These are phyloP conservation scores for Blastobotrys arbuscula DNA, from an alignment of 1,139 yeast species.

Conservation along the genomic window DNA sequence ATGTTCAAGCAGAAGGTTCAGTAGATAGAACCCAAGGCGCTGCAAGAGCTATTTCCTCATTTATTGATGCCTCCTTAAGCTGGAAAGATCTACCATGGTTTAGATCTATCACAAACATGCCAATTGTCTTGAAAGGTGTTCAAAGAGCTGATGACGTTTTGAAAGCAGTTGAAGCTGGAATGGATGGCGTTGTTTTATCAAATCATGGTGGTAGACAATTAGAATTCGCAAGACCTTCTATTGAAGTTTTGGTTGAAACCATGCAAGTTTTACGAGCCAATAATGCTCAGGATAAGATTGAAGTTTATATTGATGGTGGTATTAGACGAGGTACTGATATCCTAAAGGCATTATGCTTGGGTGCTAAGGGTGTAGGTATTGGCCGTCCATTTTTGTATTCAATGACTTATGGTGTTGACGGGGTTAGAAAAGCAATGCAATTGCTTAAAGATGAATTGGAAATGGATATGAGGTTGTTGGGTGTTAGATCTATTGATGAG, in stretches of 20 bases:
- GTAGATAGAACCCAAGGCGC: constrained; percentile 77
- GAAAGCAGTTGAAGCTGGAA: constrained; percentile 55
- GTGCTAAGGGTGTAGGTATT: constrained; percentile 73
- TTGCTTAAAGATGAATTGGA: constrained; percentile 73
- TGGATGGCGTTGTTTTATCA: constrained; percentile 62
- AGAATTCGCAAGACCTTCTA: constrained; percentile 62
- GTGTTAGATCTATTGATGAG: constrained; percentile 62
- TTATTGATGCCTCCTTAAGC: constrained; percentile 72
- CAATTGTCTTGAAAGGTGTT: constrained; percentile 63
- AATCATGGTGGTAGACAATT: constrained; percentile 80
- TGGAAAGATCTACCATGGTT: constrained; percentile 65
- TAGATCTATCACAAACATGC: constrained; percentile 52
- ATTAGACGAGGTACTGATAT: constrained; percentile 69
- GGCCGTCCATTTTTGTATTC: constrained; percentile 76
- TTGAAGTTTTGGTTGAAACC: constrained; percentile 62
- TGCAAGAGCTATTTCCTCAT: constrained; percentile 76
- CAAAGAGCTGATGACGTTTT: constrained; percentile 65
- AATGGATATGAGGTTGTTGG: constrained; percentile 85
- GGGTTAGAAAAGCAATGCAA: constrained; percentile 73
- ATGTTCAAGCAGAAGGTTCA: constrained; percentile 38
- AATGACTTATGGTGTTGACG: constrained; percentile 71
- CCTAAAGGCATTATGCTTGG: constrained; percentile 64
- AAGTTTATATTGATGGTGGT: constrained; percentile 70
- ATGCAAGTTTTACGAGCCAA: constrained; percentile 48
- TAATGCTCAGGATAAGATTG: constrained; percentile 49